These are phyloP conservation scores for Caulochytrium protostelioides DNA, from an alignment of 371 early-diverging fungal species.

Conservation along the genomic window DNA sequence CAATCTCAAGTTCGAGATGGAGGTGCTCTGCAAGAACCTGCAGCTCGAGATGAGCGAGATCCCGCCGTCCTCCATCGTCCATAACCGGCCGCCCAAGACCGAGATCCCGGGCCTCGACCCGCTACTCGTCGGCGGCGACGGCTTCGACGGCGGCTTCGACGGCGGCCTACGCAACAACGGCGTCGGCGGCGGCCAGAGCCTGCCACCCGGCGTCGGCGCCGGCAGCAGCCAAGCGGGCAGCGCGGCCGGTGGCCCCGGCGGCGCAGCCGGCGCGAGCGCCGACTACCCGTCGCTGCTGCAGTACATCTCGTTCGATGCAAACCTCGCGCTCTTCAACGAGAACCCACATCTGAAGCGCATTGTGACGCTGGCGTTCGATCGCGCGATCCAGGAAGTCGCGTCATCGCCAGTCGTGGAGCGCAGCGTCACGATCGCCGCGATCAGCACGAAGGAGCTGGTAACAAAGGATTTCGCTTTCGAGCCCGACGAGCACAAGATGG, in stretches of 20 bases:
- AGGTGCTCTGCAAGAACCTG: constrained; percentile 81
- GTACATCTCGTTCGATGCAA: constrained; percentile 46
- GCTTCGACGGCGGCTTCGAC: constrained; percentile 10
- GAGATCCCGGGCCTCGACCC: neutral
- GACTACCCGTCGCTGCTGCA: too few species aligned
- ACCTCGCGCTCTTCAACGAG: constrained; percentile 39
- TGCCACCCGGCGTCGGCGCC: too few species aligned
- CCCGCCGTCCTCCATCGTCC: constrained; percentile 48
- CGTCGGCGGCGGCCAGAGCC: too few species aligned
- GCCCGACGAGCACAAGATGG: constrained; percentile 73
- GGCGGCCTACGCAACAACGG: too few species aligned
- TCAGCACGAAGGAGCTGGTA: constrained; percentile 71
- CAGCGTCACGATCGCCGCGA: constrained; percentile 71
- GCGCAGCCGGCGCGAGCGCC: too few species aligned
- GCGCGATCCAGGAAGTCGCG: constrained; percentile 54
- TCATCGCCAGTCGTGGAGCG: constrained; percentile 69
- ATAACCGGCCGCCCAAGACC: constrained; percentile 32
- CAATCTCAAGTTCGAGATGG: constrained; percentile 89
- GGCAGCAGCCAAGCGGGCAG: too few species aligned
- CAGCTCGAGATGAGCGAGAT: constrained; percentile 58
- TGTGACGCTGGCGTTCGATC: constrained; percentile 64
- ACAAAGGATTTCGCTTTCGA: constrained; percentile 85
- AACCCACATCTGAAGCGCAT: constrained; percentile 62
- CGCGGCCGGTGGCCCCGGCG: too few species aligned
- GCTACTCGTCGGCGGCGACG: too few species aligned